Evolutionary conservation across 306 rosid species (phyloP), one percentile per base, ranked within the genome.

Genomic region (Luffa acutangula): DNA sequence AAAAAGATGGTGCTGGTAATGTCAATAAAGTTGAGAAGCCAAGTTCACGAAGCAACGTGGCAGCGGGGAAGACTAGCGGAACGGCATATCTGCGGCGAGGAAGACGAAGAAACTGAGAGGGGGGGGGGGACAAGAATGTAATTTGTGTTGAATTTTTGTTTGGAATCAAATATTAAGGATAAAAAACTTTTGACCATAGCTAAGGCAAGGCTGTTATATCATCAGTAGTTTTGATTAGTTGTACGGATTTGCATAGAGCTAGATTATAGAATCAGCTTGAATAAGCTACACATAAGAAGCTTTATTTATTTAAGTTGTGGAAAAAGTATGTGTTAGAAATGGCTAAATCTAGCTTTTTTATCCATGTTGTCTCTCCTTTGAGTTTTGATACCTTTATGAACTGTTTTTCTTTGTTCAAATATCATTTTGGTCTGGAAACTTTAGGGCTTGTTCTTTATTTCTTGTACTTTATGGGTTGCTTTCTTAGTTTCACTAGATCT

Each of bases 181-280:
- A 14, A 48, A n/a, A 64, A 49, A 51, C 45, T 49, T 74, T 51
- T 74, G 78, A 74, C 45, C 46, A 74, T 51, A 33, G 59, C 78
- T 74, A 7, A 51, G 53, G 34, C 48, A 36, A 75, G 78, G 63
- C 33, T 37, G 2, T 75, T 75, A 64, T 75, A 74, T 51, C 17
- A 74, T 74, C 6, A 52, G 78, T 74, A 74, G 62, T 75, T 52
- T 52, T 18, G 20, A 25, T 33, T 75, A 75, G 63, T 34, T 69
- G 75, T 52, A 74, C 5, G 78, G 78, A 34, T 52, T 9, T 75
- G 78, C 52, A 75, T 53, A 75, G 78, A 75, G 78, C 78, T 52
- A 75, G 63, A 75, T 75, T 14, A 53, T 34, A 52, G 78, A 52
- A 53, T 75, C 78, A 75, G 63, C 64, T 75, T 75, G 52, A 71